A percentile compares a stretch with the other conserved stretches of the same genome.
Conservation (phyloP, 2,329 filamentous ascomycete species). For the Apiospora saccharicola region DNA sequence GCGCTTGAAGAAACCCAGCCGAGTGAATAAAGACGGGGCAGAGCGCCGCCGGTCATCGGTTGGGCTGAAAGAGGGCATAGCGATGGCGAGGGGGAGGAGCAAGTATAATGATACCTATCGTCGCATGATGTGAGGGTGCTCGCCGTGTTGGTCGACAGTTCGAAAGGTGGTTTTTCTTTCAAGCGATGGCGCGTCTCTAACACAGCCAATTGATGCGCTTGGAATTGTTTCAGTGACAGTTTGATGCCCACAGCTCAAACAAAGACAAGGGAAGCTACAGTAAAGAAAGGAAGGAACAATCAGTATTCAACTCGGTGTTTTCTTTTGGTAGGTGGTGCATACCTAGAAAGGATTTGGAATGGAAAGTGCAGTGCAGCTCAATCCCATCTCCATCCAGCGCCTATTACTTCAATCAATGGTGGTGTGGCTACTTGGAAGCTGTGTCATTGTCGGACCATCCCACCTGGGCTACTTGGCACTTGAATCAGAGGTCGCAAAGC, state of each 20-base stretch:
- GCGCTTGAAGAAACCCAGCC: slow-evolving; percentile 2
- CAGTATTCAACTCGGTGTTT: background rate
- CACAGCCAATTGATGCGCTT: background rate
- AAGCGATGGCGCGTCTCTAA: background rate
- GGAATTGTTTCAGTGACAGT: background rate
- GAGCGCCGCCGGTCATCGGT: background rate
- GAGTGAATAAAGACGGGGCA: background rate
- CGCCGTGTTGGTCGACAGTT: background rate
- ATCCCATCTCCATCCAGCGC: background rate
- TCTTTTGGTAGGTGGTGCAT: background rate
- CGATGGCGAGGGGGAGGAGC: background rate
- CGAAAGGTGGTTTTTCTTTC: background rate
- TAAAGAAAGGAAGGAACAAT: background rate
- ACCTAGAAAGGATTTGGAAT: background rate
- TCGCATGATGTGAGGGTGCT: background rate
- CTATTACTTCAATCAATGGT: background rate
- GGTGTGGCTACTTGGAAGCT: background rate
- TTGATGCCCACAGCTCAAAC: background rate
- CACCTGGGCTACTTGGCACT: background rate
- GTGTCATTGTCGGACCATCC: background rate
- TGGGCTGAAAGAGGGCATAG: background rate
- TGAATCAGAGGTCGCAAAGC: too few species aligned
- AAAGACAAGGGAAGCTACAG: background rate
- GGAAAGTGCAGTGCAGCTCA: background rate
- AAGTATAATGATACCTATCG: background rate